These are phyloP conservation scores for Ilyonectria mors-panacis DNA, from an alignment of 2,329 filamentous ascomycete genomes.

Conservation along the genomic window DNA sequence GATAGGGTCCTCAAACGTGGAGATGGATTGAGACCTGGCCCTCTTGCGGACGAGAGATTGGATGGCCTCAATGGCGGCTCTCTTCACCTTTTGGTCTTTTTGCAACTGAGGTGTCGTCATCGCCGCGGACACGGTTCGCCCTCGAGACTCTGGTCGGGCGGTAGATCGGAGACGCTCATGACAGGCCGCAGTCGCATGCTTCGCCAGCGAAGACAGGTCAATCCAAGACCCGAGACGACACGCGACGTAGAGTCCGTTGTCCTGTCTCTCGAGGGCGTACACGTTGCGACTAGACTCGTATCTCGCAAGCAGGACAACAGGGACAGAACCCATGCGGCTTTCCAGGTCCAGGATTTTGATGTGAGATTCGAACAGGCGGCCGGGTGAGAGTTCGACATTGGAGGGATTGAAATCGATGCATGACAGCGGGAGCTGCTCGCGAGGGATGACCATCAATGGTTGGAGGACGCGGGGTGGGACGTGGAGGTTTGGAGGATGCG, in stretches of 20 bases:
- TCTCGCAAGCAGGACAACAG: slow-evolving; percentile 73
- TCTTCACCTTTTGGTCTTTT: slow-evolving; percentile 68
- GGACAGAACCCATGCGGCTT: slow-evolving; percentile 68
- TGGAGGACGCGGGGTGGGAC: slow-evolving; percentile 69
- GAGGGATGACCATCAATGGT: slow-evolving; percentile 74
- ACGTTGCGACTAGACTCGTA: slow-evolving; percentile 67
- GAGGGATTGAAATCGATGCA: slow-evolving; percentile 71
- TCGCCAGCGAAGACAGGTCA: slow-evolving; percentile 68
- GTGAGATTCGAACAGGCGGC: slow-evolving; percentile 72
- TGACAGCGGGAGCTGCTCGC: slow-evolving; percentile 73
- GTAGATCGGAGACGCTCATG: slow-evolving; percentile 49
- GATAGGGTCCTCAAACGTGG: slow-evolving; percentile 50
- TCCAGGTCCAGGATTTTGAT: slow-evolving; percentile 76
- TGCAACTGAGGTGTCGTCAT: slow-evolving; percentile 63
- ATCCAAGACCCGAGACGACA: slow-evolving; percentile 80
- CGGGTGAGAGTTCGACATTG: slow-evolving; percentile 65
- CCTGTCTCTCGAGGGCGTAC: slow-evolving; percentile 78
- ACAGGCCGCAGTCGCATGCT: slow-evolving; percentile 61
- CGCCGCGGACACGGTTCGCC: slow-evolving; percentile 39
- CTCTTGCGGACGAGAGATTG: slow-evolving; percentile 73
- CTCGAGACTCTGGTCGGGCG: slow-evolving; percentile 33
- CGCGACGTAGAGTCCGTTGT: slow-evolving; percentile 73
- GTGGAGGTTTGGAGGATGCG: slow-evolving; percentile 68
- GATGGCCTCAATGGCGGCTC: slow-evolving; percentile 74
- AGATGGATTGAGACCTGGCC: slow-evolving; percentile 60